Conservation (phyloP, 768 basidiomycete genomes). For the Kondoa malvinella region DNA sequence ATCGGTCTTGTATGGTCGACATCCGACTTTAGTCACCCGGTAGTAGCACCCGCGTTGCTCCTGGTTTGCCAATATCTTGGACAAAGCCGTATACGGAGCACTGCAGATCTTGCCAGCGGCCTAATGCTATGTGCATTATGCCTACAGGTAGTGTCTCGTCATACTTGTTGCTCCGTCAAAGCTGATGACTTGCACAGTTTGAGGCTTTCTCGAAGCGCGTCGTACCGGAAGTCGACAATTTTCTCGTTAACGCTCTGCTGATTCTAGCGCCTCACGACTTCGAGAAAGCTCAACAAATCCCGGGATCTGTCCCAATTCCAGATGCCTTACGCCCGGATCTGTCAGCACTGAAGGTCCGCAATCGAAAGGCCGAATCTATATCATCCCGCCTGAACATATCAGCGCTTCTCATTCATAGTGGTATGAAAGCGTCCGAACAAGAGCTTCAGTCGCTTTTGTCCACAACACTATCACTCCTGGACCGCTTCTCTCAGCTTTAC, state of each 20-base stretch:
- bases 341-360: conserved; percentile 29
- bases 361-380: background rate
- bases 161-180: conserved; percentile 26
- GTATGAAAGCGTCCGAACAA: background rate
- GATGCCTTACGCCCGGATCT: conserved; percentile 44
- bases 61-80: conserved; percentile 84
- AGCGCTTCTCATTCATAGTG: background rate
- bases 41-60: conserved; percentile 67
- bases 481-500: conserved; percentile 37
- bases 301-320: conserved; percentile 54
- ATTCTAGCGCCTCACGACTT: conserved; percentile 51
- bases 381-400: background rate
- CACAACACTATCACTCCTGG: conserved; percentile 45
- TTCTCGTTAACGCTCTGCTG: conserved; percentile 51
- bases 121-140: conserved; percentile 75
- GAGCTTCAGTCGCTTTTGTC: background rate
- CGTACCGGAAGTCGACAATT: conserved; percentile 76
- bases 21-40: conserved; percentile 80
- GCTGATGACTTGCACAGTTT: conserved; percentile 39
- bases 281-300: conserved; percentile 38
- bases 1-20: conserved; percentile 78
- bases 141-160: conserved; percentile 19
- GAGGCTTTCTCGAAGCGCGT: conserved; percentile 69
- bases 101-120: conserved; percentile 63
- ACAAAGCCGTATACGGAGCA: conserved; percentile 56